Percentiles rank a stretch among this genome's conserved stretches.
Evolutionary conservation across 2,329 filamentous ascomycete genomes (phyloP).

Genomic region (Trichoderma sp.): DNA sequence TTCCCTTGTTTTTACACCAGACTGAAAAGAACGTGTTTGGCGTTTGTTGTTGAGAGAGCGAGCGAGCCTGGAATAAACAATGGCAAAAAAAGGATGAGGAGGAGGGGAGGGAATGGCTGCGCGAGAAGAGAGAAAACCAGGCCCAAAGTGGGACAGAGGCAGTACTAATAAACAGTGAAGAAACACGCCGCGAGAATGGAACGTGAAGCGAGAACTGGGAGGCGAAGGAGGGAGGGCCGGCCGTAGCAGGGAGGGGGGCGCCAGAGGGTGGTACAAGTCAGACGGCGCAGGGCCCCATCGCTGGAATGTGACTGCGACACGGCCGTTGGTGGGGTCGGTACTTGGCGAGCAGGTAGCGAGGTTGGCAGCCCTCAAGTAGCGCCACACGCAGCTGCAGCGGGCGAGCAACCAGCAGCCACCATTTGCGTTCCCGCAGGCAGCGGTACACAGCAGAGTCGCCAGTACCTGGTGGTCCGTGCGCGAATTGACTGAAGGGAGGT

Average conservation of each 20-base stretch:
- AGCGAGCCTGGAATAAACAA: not conserved
- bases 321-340: not conserved
- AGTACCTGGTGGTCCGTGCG: constrained; percentile 9
- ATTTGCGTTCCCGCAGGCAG: not conserved
- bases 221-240: not conserved
- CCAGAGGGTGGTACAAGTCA: not conserved
- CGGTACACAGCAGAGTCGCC: not conserved
- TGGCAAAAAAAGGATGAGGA: not conserved
- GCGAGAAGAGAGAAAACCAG: not conserved
- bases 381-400: not conserved
- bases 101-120: constrained; percentile 19
- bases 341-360: not conserved
- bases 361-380: not conserved
- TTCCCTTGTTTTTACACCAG: not conserved
- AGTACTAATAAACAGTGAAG: constrained; percentile 25
- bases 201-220: constrained; percentile 4
- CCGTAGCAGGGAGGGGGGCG: constrained; percentile 10
- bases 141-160: constrained; percentile 21
- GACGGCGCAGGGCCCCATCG: not conserved
- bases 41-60: not conserved
- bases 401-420: not conserved
- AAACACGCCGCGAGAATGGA: constrained; percentile 18
- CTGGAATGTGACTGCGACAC: not conserved
- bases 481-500: not conserved
- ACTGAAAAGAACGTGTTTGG: constrained; percentile 17